A percentile compares a stretch with the other conserved stretches of the same genome.
These are phyloP conservation scores for Sporothrix curviconia DNA, from an alignment of 2,329 filamentous ascomycete species.

Conservation along the genomic window DNA sequence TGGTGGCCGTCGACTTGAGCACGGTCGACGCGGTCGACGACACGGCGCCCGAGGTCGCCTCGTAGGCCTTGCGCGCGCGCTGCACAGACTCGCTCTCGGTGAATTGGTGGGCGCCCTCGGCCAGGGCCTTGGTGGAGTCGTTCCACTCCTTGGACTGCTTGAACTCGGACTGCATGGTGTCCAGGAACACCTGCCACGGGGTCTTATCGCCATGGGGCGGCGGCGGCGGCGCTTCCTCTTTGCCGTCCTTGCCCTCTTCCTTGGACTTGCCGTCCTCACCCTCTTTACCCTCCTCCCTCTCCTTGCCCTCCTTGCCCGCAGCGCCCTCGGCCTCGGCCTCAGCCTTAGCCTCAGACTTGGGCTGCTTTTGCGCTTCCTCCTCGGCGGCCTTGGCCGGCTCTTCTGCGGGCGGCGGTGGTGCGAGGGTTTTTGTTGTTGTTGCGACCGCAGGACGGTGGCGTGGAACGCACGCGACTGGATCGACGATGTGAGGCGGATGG, in stretches of 20 bases:
- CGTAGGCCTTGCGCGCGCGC: conserved; percentile 77
- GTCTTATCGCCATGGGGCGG: conserved; percentile 98
- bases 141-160: conserved; percentile 99
- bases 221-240: conserved; percentile 59
- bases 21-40: conserved; percentile 71
- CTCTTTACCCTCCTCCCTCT: conserved; percentile 28
- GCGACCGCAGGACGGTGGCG: conserved; percentile 16
- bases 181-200: conserved; percentile 96
- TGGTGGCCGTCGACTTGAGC: conserved; percentile 77
- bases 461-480: conserved; percentile 33
- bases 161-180: conserved; percentile 91
- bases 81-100: conserved; percentile 88
- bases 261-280: conserved; percentile 30
- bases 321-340: conserved; percentile 16
- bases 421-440: conserved; percentile 26
- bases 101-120: conserved; percentile 82
- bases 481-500: conserved; percentile 28
- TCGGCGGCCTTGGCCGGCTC: conserved; percentile 25
- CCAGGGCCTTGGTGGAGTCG: conserved; percentile 91
- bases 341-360: conserved; percentile 29
- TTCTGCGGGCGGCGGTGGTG: conserved; percentile 9
- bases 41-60: conserved; percentile 77
- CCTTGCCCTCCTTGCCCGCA: conserved; percentile 23
- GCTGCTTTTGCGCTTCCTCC: conserved; percentile 28
- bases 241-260: conserved; percentile 42